Base-by-base conservation (phyloP, 371 early-diverging fungal species). In the Nematocida sp. region DNA sequence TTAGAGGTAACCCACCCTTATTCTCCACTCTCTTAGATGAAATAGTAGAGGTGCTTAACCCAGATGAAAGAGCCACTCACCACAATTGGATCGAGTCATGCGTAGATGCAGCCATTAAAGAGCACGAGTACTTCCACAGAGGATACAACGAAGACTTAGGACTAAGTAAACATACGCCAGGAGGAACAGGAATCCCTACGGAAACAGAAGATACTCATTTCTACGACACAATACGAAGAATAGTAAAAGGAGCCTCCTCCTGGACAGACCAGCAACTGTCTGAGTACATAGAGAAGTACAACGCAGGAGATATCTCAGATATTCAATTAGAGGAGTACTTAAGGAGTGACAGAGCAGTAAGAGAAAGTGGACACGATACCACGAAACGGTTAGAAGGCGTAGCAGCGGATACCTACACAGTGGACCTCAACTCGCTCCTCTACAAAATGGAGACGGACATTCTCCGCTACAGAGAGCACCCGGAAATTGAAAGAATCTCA, bases 311-410 rank as follows among this genome's bases (percentile, higher is more conserved):
- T 16, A 55, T 20, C 25, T 9, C n/a, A 3, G 26, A 23, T 7
- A 35, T 36, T 18, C 38, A 45, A 39, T 42, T 66, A 7, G 77
- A 66, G 51, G 80, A 84, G 13, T 84, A 84, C 48, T 53, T 63
- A 0, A 66, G 59, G 0, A 66, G 69, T 30, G 48, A 53, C 84
- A 83, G 40, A 30, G 64, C 91, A 0, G 92, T 87, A 18, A 90
- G 93, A 1, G 93, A 93, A 80, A 86, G 88, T n/a, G 94, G 93
- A 2, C 90, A 90, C 89, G 92, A 92, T 81, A 92, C 87, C 77
- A 86, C 88, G 18, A 85, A 88, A 2, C 86, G 92, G 36, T 89
- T 90, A 88, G 83, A 88, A 2, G 57, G 53, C 1, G 35, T 68
- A 20, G 81, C 35, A 48, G 33, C 42, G 1, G 25, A 77, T 28